These are phyloP conservation scores for Calocybe gangraenosa DNA, from an alignment of 768 basidiomycete genomes.

Conservation along the genomic window DNA sequence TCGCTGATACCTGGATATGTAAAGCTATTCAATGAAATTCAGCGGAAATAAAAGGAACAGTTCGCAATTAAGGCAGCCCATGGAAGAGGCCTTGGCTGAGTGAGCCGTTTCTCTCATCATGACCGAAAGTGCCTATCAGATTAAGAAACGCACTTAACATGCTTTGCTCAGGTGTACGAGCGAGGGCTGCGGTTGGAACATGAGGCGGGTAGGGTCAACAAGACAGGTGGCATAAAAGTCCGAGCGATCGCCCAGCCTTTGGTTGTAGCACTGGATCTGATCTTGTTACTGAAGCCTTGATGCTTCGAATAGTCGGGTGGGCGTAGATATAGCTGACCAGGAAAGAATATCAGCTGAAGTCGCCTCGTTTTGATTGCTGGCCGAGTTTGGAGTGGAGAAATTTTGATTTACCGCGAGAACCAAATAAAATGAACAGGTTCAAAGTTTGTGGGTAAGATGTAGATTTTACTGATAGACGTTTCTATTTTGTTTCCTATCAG, in stretches of 20 bases:
- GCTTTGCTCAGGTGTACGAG: background rate
- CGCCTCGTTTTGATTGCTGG: slow-evolving; percentile 10
- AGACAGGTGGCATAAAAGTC: background rate
- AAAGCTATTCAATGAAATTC: no score
- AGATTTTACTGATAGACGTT: background rate
- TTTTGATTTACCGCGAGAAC: slow-evolving; percentile 5
- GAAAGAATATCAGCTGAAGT: background rate
- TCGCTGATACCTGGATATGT: no score
- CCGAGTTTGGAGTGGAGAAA: slow-evolving; percentile 4
- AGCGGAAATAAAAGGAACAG: no score
- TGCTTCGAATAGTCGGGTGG: background rate
- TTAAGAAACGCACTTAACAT: background rate
- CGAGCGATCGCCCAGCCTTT: slow-evolving; percentile 1
- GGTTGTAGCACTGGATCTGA: background rate
- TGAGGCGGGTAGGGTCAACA: slow-evolving; percentile 1
- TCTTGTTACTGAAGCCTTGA: background rate
- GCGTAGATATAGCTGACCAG: background rate
- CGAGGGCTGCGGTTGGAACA: slow-evolving; percentile 1
- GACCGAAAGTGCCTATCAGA: no score
- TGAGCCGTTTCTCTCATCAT: background rate
- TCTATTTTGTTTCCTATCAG: background rate
- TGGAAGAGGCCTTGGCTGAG: background rate
- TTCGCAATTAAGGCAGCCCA: background rate
- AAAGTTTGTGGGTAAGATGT: slow-evolving; percentile 2
- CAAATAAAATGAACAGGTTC: slow-evolving; percentile 4